Evolutionary conservation across 148 eudicot genomes (phyloP).

Genomic region (Vaccinium myrtillus): DNA sequence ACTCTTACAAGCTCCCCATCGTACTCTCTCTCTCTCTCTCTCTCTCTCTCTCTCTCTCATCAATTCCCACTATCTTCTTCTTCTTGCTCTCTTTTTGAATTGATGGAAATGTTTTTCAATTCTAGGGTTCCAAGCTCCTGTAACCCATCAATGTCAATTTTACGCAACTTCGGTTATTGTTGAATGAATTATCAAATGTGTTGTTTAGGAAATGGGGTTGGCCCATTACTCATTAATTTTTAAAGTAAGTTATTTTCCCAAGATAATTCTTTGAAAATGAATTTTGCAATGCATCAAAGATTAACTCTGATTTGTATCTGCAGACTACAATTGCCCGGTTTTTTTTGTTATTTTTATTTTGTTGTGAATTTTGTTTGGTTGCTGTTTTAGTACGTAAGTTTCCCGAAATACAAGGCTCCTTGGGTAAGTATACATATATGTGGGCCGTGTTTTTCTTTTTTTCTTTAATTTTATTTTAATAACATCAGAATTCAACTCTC

Average conservation of each 20-base stretch:
- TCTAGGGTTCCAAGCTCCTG: conserved; percentile 8
- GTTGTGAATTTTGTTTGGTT: background rate
- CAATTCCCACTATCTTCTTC: background rate
- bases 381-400: background rate
- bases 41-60: background rate
- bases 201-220: background rate
- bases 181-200: background rate
- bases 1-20: conserved; percentile 56
- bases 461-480: too few species aligned
- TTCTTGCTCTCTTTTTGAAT: background rate
- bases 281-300: background rate
- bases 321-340: too few species aligned
- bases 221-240: background rate
- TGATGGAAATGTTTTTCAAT: background rate
- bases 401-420: background rate
- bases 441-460: background rate
- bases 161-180: background rate
- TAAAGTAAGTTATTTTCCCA: background rate
- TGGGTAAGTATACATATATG: background rate
- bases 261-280: background rate
- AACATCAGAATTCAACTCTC: background rate
- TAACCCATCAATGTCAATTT: background rate
- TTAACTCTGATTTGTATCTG: background rate
- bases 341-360: too few species aligned
- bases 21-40: conserved; percentile 28